Evolutionary conservation across 148 eudicot genomes (phyloP).

Genomic region (Amaranthus palmeri): DNA sequence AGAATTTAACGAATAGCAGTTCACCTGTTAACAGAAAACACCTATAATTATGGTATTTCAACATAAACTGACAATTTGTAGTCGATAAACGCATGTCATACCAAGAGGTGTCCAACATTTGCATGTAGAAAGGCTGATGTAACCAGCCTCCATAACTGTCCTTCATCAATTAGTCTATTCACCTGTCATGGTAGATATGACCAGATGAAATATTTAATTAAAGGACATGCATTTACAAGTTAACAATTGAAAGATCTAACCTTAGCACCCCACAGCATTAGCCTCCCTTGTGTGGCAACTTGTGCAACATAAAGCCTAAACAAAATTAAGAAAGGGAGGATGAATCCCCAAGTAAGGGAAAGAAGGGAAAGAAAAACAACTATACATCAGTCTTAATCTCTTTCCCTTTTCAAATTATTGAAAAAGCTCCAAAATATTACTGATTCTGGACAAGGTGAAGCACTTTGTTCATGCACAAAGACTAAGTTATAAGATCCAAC

Average conservation of each 20-base stretch:
- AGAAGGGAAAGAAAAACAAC: not conserved
- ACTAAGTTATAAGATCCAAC: no score
- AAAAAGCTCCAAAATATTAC: not conserved
- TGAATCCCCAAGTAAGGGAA: not conserved
- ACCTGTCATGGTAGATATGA: constrained; percentile 41
- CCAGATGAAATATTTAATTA: constrained; percentile 3
- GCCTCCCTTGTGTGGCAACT: constrained; percentile 53
- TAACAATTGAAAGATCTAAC: constrained; percentile 34
- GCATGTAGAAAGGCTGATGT: constrained; percentile 79
- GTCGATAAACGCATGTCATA: constrained; percentile 25
- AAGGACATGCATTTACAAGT: not conserved
- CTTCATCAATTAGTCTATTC: constrained; percentile 73
- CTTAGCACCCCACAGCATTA: constrained; percentile 82
- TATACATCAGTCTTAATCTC: no score
- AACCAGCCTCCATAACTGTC: constrained; percentile 79
- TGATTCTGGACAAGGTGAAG: not conserved
- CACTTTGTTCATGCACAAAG: not conserved
- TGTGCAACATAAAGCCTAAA: constrained; percentile 66
- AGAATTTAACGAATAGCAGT: constrained; percentile 76
- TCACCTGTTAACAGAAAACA: constrained; percentile 45
- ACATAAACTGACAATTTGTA: not conserved
- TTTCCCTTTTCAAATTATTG: no score
- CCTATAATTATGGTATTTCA: not conserved
- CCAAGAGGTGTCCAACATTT: constrained; percentile 82
- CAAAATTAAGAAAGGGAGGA: constrained; percentile 7